phyloP scores from a whole-genome alignment of 192 early-diverging fungal species.

The Chytriomyces confervae region DNA sequence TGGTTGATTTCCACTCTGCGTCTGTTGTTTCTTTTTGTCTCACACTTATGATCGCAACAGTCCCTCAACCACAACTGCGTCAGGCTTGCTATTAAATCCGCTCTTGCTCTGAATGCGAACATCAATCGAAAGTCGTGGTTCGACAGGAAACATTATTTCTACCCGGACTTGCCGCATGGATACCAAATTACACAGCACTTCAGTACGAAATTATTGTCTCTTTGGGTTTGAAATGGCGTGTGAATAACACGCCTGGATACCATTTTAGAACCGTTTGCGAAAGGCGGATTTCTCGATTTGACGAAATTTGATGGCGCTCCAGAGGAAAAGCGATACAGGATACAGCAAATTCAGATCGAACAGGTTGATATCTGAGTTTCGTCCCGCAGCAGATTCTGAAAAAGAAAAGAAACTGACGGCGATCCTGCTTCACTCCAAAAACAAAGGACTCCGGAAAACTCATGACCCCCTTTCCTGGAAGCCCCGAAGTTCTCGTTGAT shows the following conservation, averaged over 20 bases:
- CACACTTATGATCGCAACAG: background rate
- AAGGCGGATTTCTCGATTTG: constrained; percentile 69
- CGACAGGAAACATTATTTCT: constrained; percentile 97
- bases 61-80: constrained; percentile 75
- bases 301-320: constrained; percentile 64
- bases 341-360: constrained; percentile 90
- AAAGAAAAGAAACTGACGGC: constrained; percentile 17
- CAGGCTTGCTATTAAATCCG: constrained; percentile 71
- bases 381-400: background rate
- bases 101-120: constrained; percentile 70
- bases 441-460: constrained; percentile 80
- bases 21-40: background rate
- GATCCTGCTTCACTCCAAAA: background rate
- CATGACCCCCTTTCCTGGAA: constrained; percentile 60
- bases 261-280: constrained; percentile 69
- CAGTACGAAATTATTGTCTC: constrained; percentile 6
- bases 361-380: constrained; percentile 49
- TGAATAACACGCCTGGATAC: too few relatives aligned
- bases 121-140: constrained; percentile 75
- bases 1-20: background rate
- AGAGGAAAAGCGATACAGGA: constrained; percentile 59
- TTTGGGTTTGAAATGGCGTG: background rate
- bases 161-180: constrained; percentile 88
- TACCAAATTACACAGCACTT: constrained; percentile 95
- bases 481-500: constrained; percentile 69